Evolutionary conservation across 2,329 filamentous ascomycete species (phyloP).

Genomic region (Ceratocystis harringtonii): DNA sequence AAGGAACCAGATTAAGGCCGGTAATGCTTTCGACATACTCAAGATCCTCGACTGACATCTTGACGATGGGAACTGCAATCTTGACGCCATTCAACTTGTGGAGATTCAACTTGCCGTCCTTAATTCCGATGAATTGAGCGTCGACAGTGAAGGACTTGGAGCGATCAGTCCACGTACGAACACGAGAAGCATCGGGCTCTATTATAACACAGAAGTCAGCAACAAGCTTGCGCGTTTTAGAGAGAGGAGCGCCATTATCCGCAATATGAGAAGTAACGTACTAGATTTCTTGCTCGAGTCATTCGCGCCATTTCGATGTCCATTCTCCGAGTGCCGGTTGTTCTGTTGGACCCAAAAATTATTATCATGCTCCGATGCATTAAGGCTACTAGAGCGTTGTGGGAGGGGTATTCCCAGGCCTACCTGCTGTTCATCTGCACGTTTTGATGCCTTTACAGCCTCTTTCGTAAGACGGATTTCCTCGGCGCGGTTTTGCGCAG

Average conservation of each 20-base stretch:
- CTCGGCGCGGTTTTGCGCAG: slow-evolving; percentile 65
- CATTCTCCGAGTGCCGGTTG: slow-evolving; percentile 28
- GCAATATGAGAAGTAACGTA: slow-evolving; percentile 25
- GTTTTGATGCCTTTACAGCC: slow-evolving; percentile 43
- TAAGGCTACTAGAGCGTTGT: slow-evolving; percentile 64
- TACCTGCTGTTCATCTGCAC: slow-evolving; percentile 42
- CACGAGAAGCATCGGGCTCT: slow-evolving; percentile 73
- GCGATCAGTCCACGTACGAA: slow-evolving; percentile 87
- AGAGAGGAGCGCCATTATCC: background rate
- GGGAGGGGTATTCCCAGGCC: slow-evolving; percentile 62
- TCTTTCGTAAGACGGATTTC: slow-evolving; percentile 75
- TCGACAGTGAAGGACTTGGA: slow-evolving; percentile 95
- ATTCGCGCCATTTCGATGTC: slow-evolving; percentile 26
- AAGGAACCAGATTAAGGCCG: slow-evolving; percentile 15
- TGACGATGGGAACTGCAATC: slow-evolving; percentile 85
- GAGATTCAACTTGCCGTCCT: slow-evolving; percentile 91
- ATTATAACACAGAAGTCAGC: slow-evolving; percentile 5
- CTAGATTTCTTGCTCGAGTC: slow-evolving; percentile 51
- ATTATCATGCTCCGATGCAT: slow-evolving; percentile 50
- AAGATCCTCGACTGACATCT: slow-evolving; percentile 91
- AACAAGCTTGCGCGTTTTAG: background rate
- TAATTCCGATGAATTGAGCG: slow-evolving; percentile 85
- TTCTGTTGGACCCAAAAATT: slow-evolving; percentile 49
- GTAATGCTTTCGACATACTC: slow-evolving; percentile 73
- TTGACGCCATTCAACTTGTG: slow-evolving; percentile 98